These are phyloP conservation scores for Cyberlindnera lachancei DNA, from an alignment of 805 yeast species.

Conservation along the genomic window DNA sequence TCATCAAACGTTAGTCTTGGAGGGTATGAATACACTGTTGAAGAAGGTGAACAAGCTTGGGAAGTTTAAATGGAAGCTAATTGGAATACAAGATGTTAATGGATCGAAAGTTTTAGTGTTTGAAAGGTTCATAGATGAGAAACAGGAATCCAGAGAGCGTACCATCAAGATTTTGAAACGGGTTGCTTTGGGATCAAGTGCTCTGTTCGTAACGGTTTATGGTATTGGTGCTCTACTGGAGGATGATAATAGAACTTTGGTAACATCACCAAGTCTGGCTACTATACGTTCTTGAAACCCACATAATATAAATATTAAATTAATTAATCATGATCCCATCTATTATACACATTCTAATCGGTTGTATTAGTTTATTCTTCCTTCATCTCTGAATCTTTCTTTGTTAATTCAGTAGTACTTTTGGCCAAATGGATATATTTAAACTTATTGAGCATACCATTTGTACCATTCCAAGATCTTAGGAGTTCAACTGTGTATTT, in stretches of 20 bases:
- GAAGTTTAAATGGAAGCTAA: constrained; percentile 26
- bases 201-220: neutral
- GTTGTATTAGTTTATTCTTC: constrained; percentile 1
- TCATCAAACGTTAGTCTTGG: constrained; percentile 31
- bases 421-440: constrained; percentile 27
- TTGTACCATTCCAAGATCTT: constrained; percentile 73
- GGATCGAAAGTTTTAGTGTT: constrained; percentile 32
- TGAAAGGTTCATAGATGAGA: constrained; percentile 24
- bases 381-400: constrained; percentile 10
- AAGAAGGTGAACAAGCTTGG: constrained; percentile 36
- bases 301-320: too few relatives aligned
- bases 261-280: too few relatives aligned
- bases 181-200: neutral
- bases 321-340: too few relatives aligned
- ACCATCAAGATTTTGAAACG: neutral
- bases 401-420: constrained; percentile 10
- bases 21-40: constrained; percentile 30
- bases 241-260: neutral
- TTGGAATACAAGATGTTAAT: constrained; percentile 12
- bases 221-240: neutral
- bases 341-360: neutral
- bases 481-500: constrained; percentile 49
- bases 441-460: constrained; percentile 67
- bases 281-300: too few relatives aligned
- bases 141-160: constrained; percentile 2